These are phyloP conservation scores for Phytophthora chlamydospora DNA, from an alignment of 352 stramenopile genomes.

Conservation along the genomic window DNA sequence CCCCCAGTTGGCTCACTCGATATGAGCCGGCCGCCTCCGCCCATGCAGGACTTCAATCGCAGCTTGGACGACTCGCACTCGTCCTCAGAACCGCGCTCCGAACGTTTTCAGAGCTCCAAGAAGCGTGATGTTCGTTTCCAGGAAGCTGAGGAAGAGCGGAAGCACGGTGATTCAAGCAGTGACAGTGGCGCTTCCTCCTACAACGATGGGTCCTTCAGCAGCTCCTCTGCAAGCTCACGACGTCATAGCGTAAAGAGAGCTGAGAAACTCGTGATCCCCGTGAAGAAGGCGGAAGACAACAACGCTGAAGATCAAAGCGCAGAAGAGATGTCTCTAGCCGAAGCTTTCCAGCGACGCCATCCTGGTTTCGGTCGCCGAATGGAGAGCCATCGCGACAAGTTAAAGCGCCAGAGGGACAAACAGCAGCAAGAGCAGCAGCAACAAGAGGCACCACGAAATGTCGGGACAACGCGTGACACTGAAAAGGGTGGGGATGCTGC, in stretches of 20 bases:
- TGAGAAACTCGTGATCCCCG: constrained; percentile 24
- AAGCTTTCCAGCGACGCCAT: constrained; percentile 65
- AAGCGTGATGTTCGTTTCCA: constrained; percentile 3
- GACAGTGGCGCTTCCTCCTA: constrained; percentile 12
- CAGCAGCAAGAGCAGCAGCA: constrained; percentile 30
- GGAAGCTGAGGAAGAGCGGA: constrained; percentile 37
- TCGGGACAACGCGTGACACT: too few relatives aligned
- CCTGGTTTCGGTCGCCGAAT: constrained; percentile 55
- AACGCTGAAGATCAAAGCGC: constrained; percentile 8
- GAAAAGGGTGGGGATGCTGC: too few relatives aligned
- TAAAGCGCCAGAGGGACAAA: constrained; percentile 38
- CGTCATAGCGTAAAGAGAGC: constrained; percentile 17
- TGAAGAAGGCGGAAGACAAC: constrained; percentile 13
- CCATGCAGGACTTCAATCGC: constrained; percentile 10
- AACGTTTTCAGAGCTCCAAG: background rate
- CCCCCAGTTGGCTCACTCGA: constrained; percentile 40
- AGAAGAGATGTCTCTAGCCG: constrained; percentile 49
- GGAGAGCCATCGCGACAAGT: constrained; percentile 32
- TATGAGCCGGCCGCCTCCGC: constrained; percentile 47
- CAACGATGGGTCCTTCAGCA: constrained; percentile 7
- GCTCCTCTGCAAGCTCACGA: constrained; percentile 14
- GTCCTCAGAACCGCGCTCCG: constrained; percentile 11
- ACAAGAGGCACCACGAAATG: background rate
- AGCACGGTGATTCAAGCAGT: constrained; percentile 23
- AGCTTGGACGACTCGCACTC: background rate